Evolutionary conservation across 179 eudicot genomes (phyloP), one percentile per base, ranked within the genome.

Genomic region (Silene vulgaris): DNA sequence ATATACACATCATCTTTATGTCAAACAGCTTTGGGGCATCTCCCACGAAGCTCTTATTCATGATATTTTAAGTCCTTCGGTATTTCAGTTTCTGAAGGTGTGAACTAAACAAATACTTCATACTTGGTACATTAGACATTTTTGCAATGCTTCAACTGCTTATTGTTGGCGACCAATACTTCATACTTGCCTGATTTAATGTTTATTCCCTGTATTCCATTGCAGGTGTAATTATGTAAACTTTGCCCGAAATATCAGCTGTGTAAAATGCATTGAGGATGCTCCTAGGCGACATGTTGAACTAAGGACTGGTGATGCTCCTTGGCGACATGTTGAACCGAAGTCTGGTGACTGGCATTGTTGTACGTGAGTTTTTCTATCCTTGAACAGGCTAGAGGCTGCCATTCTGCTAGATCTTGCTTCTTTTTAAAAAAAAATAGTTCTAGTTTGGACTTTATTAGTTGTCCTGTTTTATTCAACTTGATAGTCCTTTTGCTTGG

Each of bases 311-410:
- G 97, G 97, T 65, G 98, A 92, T 64, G 83, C 87, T 35, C 96
- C 92, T 32, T 65, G 70, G 88, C 76, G 68, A 72, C 63, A 19
- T 28, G 87, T 83, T 68, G 32, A 75, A 35, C 48, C 29, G 56
- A 77, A 78, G 84, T 84, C 81, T 75, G 97, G 97, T 65, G 98
- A 92, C 69, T 94, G 97, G 98, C 82, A 86, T 76, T 94, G 98
- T 81, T 89, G 88, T 48, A 64, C 82, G 98, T 94, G 83, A 88
- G 94, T 84, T 20, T 23, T 32, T 9, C 28, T 67, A 8, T 76
- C 71, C 43, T 75, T 72, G 71, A 45, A 16, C 63, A 17, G 78
- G 68, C 75, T 65, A 59, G 56, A 26, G 56, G 20, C 8, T 32
- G 4, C 16, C 21, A 13, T 59, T 28, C 66, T 62, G 3, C 50